Base-by-base conservation (phyloP, 495 filamentous ascomycete genomes). In the Hypoxylon fragiforme region DNA sequence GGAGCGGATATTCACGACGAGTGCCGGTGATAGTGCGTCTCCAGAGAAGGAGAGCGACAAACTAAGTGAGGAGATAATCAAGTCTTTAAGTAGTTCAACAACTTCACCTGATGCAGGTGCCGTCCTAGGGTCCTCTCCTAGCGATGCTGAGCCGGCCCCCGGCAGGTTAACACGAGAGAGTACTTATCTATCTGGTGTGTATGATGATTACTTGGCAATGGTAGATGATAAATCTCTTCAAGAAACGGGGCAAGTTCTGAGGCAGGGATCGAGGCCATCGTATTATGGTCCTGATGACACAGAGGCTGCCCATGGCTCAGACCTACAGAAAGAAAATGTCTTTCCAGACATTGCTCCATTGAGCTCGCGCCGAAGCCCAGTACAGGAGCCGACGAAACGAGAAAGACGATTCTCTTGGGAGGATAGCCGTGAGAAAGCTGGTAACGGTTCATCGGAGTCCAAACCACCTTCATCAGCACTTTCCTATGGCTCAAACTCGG, bases 51-150 rank as follows among this genome's bases (percentile, higher is more conserved):
- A 95, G 57, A 92, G 80, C 58, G 91, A 95, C 51, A 79, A 83
- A 43, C 69, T 95, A 41, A 74, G 85, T 21, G 85, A 90, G 55
- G 91, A 95, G 57, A 95, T 95, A 26, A 88, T 91, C 19, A 82
- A 81, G 28, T 87, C 83, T n/a, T 69, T 94, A 9, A 90, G 80
- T 36, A 46, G 58, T 31, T 62, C 65, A 4, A 22, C 58, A 1
- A 50, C 47, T 18, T 54, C 62, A 1, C 52, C 62, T 26, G 44
- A 49, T 34, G 59, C 54, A 6, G 55, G 42, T 13, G 32, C 19
- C 14, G 35, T 61, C 8, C 18, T 59, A 15, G 35, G 24, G 7
- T 31, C 35, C n/a, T 43, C 49, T 4, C 19, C 36, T 26, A 30
- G 7, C 12, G 14, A 20, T 5, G 58, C 62, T 22, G 66, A 66